Percentiles rank a stretch among this genome's conserved stretches.
Conservation (phyloP, 208 protist species). For the Crithidia fasciculata region DNA sequence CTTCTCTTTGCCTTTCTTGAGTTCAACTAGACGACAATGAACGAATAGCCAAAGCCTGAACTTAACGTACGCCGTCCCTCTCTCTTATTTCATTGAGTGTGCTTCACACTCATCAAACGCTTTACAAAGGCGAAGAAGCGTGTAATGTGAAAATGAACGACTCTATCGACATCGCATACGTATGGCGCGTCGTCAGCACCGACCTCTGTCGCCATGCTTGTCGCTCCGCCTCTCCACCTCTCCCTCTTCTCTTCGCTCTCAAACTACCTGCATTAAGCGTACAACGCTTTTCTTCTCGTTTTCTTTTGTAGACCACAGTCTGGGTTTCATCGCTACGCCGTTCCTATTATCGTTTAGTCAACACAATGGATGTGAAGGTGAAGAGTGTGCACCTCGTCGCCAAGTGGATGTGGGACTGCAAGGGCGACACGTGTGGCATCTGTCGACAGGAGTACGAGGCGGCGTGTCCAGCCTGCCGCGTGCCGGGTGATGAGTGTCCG, state of each 20-base stretch:
- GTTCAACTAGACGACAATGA: not conserved
- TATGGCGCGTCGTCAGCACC: no score
- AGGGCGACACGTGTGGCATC: constrained; percentile 90
- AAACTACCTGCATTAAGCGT: no score
- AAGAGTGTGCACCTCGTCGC: constrained; percentile 81
- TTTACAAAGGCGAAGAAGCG: no score
- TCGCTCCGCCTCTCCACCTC: no score
- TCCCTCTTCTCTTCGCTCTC: no score
- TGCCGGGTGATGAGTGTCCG: constrained; percentile 94
- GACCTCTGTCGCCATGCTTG: no score
- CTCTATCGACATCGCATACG: no score
- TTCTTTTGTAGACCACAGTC: not conserved
- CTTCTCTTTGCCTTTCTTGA: not conserved
- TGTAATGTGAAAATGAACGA: no score
- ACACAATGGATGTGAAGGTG: constrained; percentile 83
- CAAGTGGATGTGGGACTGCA: constrained; percentile 88
- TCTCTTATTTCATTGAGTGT: no score
- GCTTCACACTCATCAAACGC: no score
- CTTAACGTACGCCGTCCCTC: no score
- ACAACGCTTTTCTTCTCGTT: not conserved
- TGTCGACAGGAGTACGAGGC: constrained; percentile 84
- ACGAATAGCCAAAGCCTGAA: no score
- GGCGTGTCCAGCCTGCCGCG: constrained; percentile 83
- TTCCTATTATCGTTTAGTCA: not conserved
- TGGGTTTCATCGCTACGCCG: not conserved